These are phyloP conservation scores for Myxozyma udenii DNA, from an alignment of 805 yeast species.

Conservation along the genomic window DNA sequence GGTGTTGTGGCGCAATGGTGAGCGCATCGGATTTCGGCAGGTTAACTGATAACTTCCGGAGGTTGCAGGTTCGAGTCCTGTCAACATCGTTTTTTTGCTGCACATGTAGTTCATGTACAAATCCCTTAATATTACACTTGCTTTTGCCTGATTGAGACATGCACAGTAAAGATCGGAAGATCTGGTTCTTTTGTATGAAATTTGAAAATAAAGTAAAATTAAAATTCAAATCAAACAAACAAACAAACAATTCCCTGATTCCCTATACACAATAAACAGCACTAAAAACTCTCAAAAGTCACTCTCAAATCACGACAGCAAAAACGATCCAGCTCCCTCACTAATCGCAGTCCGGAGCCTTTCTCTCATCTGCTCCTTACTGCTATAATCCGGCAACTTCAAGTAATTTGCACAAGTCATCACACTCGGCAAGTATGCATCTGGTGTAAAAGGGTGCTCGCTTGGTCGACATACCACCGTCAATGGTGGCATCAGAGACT, in stretches of 20 bases:
- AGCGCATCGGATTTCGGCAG: slow-evolving; percentile 37
- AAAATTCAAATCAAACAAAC: not conserved
- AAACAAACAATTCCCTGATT: no score
- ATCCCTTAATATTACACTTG: no score
- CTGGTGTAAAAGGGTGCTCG: slow-evolving; percentile 66
- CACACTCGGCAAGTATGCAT: slow-evolving; percentile 88
- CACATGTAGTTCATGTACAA: no score
- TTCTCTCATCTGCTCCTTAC: slow-evolving; percentile 55
- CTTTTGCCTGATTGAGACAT: no score
- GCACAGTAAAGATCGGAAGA: no score
- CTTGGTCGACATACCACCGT: slow-evolving; percentile 78
- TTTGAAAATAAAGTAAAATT: not conserved
- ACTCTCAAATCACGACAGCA: slow-evolving; percentile 19
- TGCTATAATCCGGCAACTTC: slow-evolving; percentile 79
- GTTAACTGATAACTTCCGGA: slow-evolving; percentile 27
- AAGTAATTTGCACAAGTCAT: slow-evolving; percentile 97
- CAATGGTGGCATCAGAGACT: slow-evolving; percentile 70
- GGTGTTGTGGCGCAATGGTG: slow-evolving; percentile 37
- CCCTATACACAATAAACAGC: no score
- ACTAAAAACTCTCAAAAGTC: no score
- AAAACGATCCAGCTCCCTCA: slow-evolving; percentile 69
- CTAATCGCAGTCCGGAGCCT: slow-evolving; percentile 66
- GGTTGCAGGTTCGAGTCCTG: slow-evolving; percentile 36
- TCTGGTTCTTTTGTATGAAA: not conserved
- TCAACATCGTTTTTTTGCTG: slow-evolving; percentile 29